Percentiles rank a stretch among this genome's conserved stretches.
Conservation (phyloP, 495 filamentous ascomycete species). For the Annulohypoxylon moriforme region DNA sequence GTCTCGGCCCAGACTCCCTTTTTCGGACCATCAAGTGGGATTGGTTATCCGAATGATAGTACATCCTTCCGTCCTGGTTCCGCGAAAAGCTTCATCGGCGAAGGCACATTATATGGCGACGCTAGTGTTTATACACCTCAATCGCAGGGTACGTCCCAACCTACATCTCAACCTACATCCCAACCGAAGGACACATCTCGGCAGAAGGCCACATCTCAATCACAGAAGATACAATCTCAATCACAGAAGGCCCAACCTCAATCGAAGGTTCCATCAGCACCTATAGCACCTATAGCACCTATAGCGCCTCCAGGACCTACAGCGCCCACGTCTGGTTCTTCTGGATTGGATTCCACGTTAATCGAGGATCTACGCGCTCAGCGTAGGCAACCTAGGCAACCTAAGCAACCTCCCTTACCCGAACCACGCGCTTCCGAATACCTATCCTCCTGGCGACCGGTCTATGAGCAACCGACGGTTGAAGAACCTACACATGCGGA, state of each 20-base stretch:
- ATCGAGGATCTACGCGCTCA: too few species aligned
- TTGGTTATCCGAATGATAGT: conserved; percentile 28
- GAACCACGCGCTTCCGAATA: too few species aligned
- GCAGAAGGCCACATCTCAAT: background rate
- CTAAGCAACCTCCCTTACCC: background rate
- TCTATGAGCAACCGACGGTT: too few species aligned
- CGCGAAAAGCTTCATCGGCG: conserved; percentile 52
- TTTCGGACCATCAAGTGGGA: conserved; percentile 34
- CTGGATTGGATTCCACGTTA: too few species aligned
- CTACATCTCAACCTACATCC: background rate
- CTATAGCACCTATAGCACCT: background rate
- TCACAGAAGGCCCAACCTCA: too few species aligned
- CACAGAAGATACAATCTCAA: too few species aligned
- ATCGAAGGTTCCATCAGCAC: background rate
- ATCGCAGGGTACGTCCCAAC: background rate
- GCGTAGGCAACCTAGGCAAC: background rate
- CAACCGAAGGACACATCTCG: background rate
- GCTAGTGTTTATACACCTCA: conserved; percentile 47
- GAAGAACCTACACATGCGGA: too few species aligned
- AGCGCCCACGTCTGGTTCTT: background rate
- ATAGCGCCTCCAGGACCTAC: background rate
- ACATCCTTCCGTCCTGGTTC: conserved; percentile 30
- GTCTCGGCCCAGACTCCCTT: conserved; percentile 19
- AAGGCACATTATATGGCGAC: conserved; percentile 49
- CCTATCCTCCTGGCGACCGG: too few species aligned